These are phyloP conservation scores for Paramecium pentaurelia DNA, from an alignment of 73 alveolate genomes.

Conservation along the genomic window DNA sequence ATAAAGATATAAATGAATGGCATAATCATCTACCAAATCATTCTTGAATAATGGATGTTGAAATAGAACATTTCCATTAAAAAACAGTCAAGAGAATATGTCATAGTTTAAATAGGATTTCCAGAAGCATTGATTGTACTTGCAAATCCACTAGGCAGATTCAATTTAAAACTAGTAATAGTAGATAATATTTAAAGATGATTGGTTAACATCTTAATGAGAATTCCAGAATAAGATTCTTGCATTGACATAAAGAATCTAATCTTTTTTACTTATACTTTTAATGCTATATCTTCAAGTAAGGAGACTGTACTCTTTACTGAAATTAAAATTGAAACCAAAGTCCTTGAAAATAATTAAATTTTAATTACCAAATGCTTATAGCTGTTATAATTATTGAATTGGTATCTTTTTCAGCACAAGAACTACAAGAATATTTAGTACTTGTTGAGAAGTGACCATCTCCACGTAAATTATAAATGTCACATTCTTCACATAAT, in stretches of 20 bases:
- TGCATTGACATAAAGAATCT: background rate
- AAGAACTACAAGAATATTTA: background rate
- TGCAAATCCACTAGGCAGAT: background rate
- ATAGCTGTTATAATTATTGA: background rate
- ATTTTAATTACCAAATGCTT: background rate
- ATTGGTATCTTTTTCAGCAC: background rate
- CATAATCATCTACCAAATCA: conserved; percentile 7
- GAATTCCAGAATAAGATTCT: background rate
- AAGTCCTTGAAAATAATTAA: background rate
- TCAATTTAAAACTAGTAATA: conserved; percentile 12
- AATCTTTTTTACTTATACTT: background rate
- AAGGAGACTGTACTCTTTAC: background rate
- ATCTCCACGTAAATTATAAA: background rate
- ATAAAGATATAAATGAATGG: background rate
- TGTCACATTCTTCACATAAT: background rate
- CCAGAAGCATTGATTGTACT: background rate
- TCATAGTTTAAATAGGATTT: background rate
- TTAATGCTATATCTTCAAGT: background rate
- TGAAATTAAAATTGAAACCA: background rate
- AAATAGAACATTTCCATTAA: background rate
- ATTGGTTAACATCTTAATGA: conserved; percentile 29
- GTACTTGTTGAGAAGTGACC: background rate
- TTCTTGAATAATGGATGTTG: background rate
- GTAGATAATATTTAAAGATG: background rate
- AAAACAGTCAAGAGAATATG: background rate